Conservation (phyloP, 2,329 filamentous ascomycete species). For the Stachybotrys chlorohalonatus region DNA sequence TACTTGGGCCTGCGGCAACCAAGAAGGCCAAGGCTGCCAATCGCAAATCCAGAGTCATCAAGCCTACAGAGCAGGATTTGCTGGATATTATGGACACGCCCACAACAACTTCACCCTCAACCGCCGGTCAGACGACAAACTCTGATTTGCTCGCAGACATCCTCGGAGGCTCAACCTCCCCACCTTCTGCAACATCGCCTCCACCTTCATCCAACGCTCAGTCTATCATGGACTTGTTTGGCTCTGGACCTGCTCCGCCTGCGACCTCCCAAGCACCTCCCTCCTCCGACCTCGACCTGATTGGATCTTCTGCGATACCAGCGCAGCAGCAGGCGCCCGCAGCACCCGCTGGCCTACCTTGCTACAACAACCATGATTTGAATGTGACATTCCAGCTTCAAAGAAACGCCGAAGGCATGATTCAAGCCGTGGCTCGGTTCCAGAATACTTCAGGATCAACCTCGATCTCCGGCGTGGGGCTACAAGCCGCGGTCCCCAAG, state of each 20-base stretch:
- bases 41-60: conserved; percentile 66
- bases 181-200: conserved; percentile 30
- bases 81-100: conserved; percentile 86
- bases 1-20: conserved; percentile 67
- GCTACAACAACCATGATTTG: conserved; percentile 81
- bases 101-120: conserved; percentile 35
- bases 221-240: conserved; percentile 89
- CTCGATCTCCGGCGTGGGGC: conserved; percentile 62
- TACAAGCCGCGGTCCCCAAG: conserved; percentile 95
- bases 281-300: conserved; percentile 38
- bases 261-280: conserved; percentile 22
- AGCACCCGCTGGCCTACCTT: conserved; percentile 51
- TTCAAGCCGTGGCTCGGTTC: conserved; percentile 80
- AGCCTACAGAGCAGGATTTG: conserved; percentile 84
- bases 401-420: conserved; percentile 66
- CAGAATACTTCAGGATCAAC: conserved; percentile 62
- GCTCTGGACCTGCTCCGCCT: conserved; percentile 31
- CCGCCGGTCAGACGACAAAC: conserved; percentile 54
- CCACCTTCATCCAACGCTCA: conserved; percentile 48
- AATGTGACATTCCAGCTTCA: conserved; percentile 75
- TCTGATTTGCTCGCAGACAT: conserved; percentile 88
- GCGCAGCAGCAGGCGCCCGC: conserved; percentile 28
- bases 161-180: conserved; percentile 60
- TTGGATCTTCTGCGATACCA: conserved; percentile 41
- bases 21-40: conserved; percentile 62